These are phyloP conservation scores for Neofusicoccum sp. DNA, from an alignment of 2,329 filamentous ascomycete species.

Conservation along the genomic window DNA sequence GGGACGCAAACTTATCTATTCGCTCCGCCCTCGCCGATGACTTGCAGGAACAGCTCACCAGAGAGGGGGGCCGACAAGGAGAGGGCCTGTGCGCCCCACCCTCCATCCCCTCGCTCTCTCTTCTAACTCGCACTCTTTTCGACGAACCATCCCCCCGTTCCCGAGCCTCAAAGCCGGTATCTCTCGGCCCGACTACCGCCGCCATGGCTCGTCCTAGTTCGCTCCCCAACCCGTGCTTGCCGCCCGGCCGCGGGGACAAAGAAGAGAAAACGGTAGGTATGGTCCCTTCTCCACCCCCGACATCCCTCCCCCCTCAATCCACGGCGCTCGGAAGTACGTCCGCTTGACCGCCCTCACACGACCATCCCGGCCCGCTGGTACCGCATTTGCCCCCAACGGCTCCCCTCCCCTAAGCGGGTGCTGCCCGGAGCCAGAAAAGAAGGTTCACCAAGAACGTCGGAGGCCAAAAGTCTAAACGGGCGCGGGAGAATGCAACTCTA, in stretches of 20 bases:
- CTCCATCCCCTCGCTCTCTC: too few relatives aligned
- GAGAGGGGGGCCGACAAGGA: too few relatives aligned
- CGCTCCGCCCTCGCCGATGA: too few relatives aligned
- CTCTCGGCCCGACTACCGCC: constrained; percentile 3
- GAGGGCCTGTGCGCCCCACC: too few relatives aligned
- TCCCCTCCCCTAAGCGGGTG: too few relatives aligned
- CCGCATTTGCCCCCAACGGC: too few relatives aligned
- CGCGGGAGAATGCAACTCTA: constrained; percentile 7
- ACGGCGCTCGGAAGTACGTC: neutral
- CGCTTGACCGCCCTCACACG: neutral
- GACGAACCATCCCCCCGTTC: too few relatives aligned
- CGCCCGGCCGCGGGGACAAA: neutral
- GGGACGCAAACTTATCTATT: too few relatives aligned
- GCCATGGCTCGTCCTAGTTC: neutral
- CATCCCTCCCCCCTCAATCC: neutral
- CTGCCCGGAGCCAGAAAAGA: neutral
- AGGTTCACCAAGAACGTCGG: neutral
- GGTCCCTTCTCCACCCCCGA: neutral
- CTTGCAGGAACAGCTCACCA: too few relatives aligned
- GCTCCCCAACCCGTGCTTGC: too few relatives aligned
- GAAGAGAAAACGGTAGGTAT: neutral
- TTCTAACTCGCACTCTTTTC: too few relatives aligned
- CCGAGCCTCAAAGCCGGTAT: neutral
- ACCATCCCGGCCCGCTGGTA: too few relatives aligned
- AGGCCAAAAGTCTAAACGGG: neutral